phyloP scores from a whole-genome alignment of 2,329 filamentous ascomycete species.

The Diaporthe helianthi region DNA sequence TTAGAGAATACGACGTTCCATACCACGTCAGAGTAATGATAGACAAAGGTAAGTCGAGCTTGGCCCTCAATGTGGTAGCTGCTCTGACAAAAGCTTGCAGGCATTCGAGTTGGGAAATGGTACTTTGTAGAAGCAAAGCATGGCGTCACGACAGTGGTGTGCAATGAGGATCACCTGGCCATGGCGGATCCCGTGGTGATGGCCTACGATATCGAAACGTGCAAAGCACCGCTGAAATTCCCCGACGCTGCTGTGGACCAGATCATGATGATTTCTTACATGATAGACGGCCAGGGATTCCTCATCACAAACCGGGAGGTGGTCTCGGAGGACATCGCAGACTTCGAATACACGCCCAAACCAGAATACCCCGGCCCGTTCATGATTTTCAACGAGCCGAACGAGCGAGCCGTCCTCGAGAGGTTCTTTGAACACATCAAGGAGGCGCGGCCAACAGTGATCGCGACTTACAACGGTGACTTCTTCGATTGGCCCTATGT shows the following conservation, averaged over 20 bases:
- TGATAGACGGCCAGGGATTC: constrained; percentile 99
- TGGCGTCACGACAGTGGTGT: constrained; percentile 81
- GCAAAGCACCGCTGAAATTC: constrained; percentile 94
- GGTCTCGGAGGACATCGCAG: constrained; percentile 94
- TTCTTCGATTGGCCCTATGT: constrained; percentile 99
- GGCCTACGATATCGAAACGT: constrained; percentile 99
- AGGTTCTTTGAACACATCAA: constrained; percentile 97
- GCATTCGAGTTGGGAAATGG: constrained; percentile 96
- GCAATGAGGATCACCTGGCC: constrained; percentile 85
- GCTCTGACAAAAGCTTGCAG: constrained; percentile 53
- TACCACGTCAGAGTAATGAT: constrained; percentile 99
- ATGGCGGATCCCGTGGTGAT: constrained; percentile 97
- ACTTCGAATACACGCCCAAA: constrained; percentile 98
- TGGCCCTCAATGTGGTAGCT: not conserved
- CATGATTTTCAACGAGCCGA: constrained; percentile 97
- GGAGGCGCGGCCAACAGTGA: constrained; percentile 91
- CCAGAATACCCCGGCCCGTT: constrained; percentile 95
- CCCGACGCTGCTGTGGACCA: constrained; percentile 94
- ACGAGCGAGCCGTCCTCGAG: constrained; percentile 87
- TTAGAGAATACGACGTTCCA: constrained; percentile 98
- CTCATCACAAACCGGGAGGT: constrained; percentile 98
- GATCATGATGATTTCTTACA: constrained; percentile 99
- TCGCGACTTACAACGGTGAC: constrained; percentile 99
- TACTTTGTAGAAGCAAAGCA: constrained; percentile 96
- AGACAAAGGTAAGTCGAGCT: constrained; percentile 59